Evolutionary conservation across 257 asterid genomes (phyloP), one percentile per base, ranked within the genome.

Genomic region (Rehmannia glutinosa): DNA sequence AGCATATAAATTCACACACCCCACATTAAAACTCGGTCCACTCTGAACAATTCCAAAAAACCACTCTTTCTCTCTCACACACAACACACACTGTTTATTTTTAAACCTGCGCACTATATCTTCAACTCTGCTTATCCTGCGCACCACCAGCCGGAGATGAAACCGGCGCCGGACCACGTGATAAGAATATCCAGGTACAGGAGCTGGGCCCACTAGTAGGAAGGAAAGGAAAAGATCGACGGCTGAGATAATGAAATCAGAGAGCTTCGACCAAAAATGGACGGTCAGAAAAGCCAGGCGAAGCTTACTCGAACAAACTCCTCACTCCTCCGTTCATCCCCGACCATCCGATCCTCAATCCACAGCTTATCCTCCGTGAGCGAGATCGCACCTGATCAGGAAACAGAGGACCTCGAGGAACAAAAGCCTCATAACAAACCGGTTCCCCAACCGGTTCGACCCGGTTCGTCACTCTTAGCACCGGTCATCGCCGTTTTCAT

Each of bases 291-390:
- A 68, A 82, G 90, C 74, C 92, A 75, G 78, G 71, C 82, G 80
- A 89, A 85, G 84, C 94, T 90, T 25, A 82, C 96, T 13, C 86
- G 97, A 65, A 86, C 89, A 12, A 74, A 90, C 24, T 88, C 99
- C 10, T 94, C 99, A 8, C 92, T 91, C 77, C 97, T 91, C 85
- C 92, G 99, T 20, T 86, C 96, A 1, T 90, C 97, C 5, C 92
- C 91, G 28, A 90, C 97, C 49, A 53, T 86, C 51, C 84, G 91
- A 67, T 88, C 97, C 0, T 86, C 98, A 21, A 88, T 91, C 55
- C 96, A 90, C 3, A 90, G 96, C 78, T 78, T 88, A 35, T 79
- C 96, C 25, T 92, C 97, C 23, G 83, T 86, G 69, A 81, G 68
- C 74, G 95, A 88, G 86, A 84, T 86, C 52, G 61, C 72, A 9